These are phyloP conservation scores for Xenosphaeropsis pyriputrescens DNA, from an alignment of 2,329 filamentous ascomycete genomes.

Conservation along the genomic window DNA sequence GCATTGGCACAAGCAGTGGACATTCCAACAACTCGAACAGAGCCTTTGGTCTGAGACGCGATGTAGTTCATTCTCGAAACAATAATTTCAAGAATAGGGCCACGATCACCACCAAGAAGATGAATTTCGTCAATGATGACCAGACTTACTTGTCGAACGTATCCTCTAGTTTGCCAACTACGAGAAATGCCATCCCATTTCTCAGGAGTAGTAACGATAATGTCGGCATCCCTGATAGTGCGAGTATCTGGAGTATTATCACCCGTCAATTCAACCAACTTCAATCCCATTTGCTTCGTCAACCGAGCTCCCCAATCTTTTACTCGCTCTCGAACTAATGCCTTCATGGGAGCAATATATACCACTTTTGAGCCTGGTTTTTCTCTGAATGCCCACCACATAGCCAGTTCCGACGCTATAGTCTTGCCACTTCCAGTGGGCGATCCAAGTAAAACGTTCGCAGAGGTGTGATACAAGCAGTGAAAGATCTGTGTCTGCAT, in stretches of 20 bases:
- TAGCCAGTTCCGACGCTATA: constrained; percentile 85
- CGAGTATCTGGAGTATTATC: constrained; percentile 96
- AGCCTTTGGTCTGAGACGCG: constrained; percentile 78
- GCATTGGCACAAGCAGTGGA: constrained; percentile 97
- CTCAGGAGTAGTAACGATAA: constrained; percentile 98
- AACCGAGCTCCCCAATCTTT: constrained; percentile 85
- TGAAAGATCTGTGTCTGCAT: constrained; percentile 99
- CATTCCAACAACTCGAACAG: constrained; percentile 92
- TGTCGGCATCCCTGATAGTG: constrained; percentile 88
- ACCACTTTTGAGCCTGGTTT: constrained; percentile 93
- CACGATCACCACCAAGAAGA: constrained; percentile 87
- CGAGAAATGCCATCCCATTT: constrained; percentile 99
- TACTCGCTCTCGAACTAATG: constrained; percentile 87
- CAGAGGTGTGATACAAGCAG: constrained; percentile 79
- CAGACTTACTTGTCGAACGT: constrained; percentile 85
- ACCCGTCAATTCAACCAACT: constrained; percentile 87
- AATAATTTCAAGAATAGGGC: constrained; percentile 96
- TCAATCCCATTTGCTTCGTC: constrained; percentile 69
- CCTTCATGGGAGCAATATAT: constrained; percentile 99
- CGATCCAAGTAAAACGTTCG: constrained; percentile 87
- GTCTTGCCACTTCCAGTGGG: constrained; percentile 97
- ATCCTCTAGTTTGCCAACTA: constrained; percentile 96
- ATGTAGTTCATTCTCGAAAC: constrained; percentile 96
- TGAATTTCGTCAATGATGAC: constrained; percentile 99
- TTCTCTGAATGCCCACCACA: constrained; percentile 99